Percentiles rank a stretch among this genome's conserved stretches.
Conservation (phyloP, 805 yeast species). For the Starmerella ratchasimensis region DNA sequence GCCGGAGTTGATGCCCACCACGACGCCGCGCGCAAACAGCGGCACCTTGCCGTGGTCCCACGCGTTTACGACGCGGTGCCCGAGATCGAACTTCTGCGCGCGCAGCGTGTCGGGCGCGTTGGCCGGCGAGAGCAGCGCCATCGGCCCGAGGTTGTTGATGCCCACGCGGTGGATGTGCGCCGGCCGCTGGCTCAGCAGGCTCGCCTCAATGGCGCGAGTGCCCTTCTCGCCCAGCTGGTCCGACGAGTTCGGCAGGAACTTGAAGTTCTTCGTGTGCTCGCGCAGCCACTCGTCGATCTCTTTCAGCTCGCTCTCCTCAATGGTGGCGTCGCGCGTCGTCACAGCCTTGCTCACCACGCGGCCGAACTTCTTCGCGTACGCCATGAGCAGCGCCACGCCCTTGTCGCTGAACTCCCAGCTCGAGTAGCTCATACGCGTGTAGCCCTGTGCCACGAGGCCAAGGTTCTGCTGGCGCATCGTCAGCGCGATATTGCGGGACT, state of each 20-base stretch:
- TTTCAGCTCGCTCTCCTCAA: slow-evolving; percentile 23
- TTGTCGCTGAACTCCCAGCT: slow-evolving; percentile 70
- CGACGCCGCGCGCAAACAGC: slow-evolving; percentile 76
- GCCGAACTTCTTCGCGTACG: slow-evolving; percentile 43
- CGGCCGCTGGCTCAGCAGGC: slow-evolving; percentile 20
- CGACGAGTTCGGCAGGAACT: slow-evolving; percentile 58
- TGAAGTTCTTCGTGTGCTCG: slow-evolving; percentile 32
- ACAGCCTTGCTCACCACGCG: background rate
- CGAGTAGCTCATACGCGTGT: slow-evolving; percentile 49
- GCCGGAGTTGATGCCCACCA: slow-evolving; percentile 45
- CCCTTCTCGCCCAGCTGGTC: slow-evolving; percentile 60
- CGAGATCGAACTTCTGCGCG: slow-evolving; percentile 64
- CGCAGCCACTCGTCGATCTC: slow-evolving; percentile 35
- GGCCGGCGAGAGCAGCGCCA: slow-evolving; percentile 65
- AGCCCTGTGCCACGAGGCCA: slow-evolving; percentile 77
- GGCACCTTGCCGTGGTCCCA: slow-evolving; percentile 85
- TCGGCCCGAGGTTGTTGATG: slow-evolving; percentile 69
- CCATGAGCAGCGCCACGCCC: slow-evolving; percentile 52
- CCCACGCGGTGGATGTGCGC: slow-evolving; percentile 33
- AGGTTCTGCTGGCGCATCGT: slow-evolving; percentile 70
- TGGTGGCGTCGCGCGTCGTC: slow-evolving; percentile 2
- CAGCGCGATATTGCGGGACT: slow-evolving; percentile 58
- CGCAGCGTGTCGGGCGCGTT: slow-evolving; percentile 58
- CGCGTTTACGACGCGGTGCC: slow-evolving; percentile 80
- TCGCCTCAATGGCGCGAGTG: slow-evolving; percentile 50